Evolutionary conservation across 805 yeast species (phyloP), one percentile per base, ranked within the genome.

Genomic region (Schizosaccharomyces japonicus): DNA sequence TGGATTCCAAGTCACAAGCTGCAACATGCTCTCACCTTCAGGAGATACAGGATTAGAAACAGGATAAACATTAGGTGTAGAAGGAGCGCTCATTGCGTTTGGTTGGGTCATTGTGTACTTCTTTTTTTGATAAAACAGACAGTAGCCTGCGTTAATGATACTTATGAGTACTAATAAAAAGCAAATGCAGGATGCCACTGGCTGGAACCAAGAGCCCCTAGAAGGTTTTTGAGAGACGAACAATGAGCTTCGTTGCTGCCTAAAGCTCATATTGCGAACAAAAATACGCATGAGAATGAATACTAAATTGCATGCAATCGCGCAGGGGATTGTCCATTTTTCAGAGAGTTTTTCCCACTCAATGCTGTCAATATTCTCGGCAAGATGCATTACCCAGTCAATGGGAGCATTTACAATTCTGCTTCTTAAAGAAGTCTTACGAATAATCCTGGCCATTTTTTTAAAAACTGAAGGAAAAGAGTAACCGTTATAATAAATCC

Each of bases 261-360:
- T 25, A 5, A 11, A 3, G 6, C 23, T 17, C 13, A 27, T 36
- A 21, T 23, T 36, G 17, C 23, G 15, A 5, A 21, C 7, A 11
- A 19, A 36, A 6, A 21, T 21, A 11, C 42, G 27, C 10, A 36
- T 36, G 13, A 36, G 23, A 5, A 36, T 17, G 13, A 36, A 36
- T 7, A 36, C 15, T 4, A 36, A 15, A 36, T 36, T 36, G 8
- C 15, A 17, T n/a, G 23, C 42, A 10, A 36, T 5, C 5, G 27
- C 23, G 4, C 17, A 36, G 23, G 42, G 42, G 23, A 36, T 36
- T 15, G 42, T 19, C 25, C 26, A 36, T 7, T 27, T 17, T 5
- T 36, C 42, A 6, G 42, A 36, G 2, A 36, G n/a, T 11, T 36
- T 36, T 8, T 36, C 42, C 42, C 42, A 36, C 23, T 36, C 42